phyloP scores from a whole-genome alignment of 176 grass and related monocot species.

The Hyparrhenia diplandra region DNA sequence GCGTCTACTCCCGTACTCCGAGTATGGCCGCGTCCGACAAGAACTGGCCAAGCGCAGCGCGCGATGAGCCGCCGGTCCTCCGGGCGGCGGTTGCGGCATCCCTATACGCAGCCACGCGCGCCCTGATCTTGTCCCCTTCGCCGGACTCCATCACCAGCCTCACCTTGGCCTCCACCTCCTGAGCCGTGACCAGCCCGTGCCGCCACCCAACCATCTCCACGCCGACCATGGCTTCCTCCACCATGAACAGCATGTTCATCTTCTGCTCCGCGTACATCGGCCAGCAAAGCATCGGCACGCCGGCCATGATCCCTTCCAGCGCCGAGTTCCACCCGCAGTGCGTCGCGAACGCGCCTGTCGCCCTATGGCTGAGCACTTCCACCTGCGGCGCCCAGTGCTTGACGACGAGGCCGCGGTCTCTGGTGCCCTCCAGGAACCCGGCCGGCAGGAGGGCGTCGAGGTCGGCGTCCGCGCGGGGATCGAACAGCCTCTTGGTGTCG shows the following conservation, averaged over 20 bases:
- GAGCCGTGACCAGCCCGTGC: not conserved
- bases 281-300: constrained; percentile 29
- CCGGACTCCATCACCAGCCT: constrained; percentile 23
- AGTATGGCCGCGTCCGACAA: not conserved
- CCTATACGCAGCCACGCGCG: not conserved
- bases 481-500: not conserved
- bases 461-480: not conserved
- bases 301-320: constrained; percentile 27
- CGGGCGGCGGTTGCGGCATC: not conserved
- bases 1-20: not conserved
- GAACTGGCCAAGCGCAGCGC: not conserved
- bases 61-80: not conserved
- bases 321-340: constrained; percentile 68
- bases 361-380: constrained; percentile 27
- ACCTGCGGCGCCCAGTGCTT: constrained; percentile 58
- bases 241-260: constrained; percentile 50
- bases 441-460: constrained; percentile 10
- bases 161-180: constrained; percentile 36
- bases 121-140: not conserved
- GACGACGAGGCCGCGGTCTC: constrained; percentile 20
- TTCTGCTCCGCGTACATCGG: constrained; percentile 54
- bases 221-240: constrained; percentile 30
- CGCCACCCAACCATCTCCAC: constrained; percentile 24
- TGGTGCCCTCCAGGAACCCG: constrained; percentile 36
- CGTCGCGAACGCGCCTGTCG: constrained; percentile 48